These are phyloP conservation scores for Fusarium phyllophilum DNA, from an alignment of 2,329 filamentous ascomycete species.

Conservation along the genomic window DNA sequence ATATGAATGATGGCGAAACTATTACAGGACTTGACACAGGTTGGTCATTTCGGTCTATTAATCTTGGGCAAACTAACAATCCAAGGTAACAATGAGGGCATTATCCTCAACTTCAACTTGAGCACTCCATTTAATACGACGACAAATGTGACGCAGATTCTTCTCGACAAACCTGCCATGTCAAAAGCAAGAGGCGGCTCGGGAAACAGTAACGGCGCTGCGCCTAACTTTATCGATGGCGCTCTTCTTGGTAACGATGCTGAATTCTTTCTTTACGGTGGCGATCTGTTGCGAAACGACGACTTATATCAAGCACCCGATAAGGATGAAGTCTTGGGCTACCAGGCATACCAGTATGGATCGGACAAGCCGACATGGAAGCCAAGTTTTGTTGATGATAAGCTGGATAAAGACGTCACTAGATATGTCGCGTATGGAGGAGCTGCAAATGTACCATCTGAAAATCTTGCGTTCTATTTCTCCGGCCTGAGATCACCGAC, in stretches of 20 bases:
- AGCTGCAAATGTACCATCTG: constrained; percentile 71
- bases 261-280: constrained; percentile 73
- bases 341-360: constrained; percentile 65
- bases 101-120: constrained; percentile 68
- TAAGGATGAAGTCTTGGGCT: constrained; percentile 58
- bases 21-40: constrained; percentile 50
- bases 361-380: constrained; percentile 54
- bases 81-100: constrained; percentile 62
- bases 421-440: constrained; percentile 73
- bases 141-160: constrained; percentile 63
- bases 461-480: constrained; percentile 78
- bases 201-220: constrained; percentile 62
- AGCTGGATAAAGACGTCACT: constrained; percentile 60
- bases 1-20: constrained; percentile 56
- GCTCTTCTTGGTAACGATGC: constrained; percentile 72
- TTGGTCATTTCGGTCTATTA: constrained; percentile 46
- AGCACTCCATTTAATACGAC: constrained; percentile 63
- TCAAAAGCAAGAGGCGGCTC: constrained; percentile 59
- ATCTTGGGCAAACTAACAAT: neutral
- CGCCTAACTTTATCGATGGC: constrained; percentile 69
- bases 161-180: constrained; percentile 53
- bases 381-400: constrained; percentile 54
- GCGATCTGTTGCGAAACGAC: constrained; percentile 54
- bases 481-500: constrained; percentile 66
- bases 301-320: constrained; percentile 51